Evolutionary conservation across 2,329 filamentous ascomycete species (phyloP), one percentile per base, ranked within the genome.

Genomic region (Nigrograna mackinnonii): DNA sequence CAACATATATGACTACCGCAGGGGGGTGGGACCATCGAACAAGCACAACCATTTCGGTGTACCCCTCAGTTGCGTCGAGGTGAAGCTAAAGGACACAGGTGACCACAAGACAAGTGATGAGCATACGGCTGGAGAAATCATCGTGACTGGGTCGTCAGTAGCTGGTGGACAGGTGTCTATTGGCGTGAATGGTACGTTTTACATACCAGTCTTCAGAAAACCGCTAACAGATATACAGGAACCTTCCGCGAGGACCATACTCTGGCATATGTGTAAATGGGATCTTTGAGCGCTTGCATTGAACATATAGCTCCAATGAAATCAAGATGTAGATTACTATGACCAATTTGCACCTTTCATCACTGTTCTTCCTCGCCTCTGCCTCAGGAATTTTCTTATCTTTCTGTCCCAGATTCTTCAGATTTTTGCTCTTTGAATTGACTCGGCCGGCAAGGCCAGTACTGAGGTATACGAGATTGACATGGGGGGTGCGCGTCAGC

Each of bases 1-100:
- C 6, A 85, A 89, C 47, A 79, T 91, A 28, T 95, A 89, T 62
- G 92, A 97, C 65, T 97, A 97, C 67, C 78, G 92, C 36, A 52
- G 77, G 79, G 48, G 72, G 69, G 26, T 68, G 30, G 63, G 68
- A 32, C 38, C 53, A 5, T 63, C 50, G 50, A 62, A 56, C 39
- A 68, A 73, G 33, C 70, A 73, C 34, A 75, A 69, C 44, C 91
- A 95, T 66, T 96, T 97, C 60, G 94, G 94, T 3, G 77, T 86
- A 7, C 91, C 92, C 2, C 63, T 94, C 30, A 89, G 86, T 50
- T 86, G 84, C 55, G 79, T 92, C 1, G 92, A 97, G 72, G 67
- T 96, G 28, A 80, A 87, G 58, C 66, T 96, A 47, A 80, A 78
- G 54, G 86, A 90, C 60, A 82, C 74, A 22, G 73, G 72, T 4